Conservation (phyloP, 1,284 basidiomycete species). For the Ceratobasidium sp. region DNA sequence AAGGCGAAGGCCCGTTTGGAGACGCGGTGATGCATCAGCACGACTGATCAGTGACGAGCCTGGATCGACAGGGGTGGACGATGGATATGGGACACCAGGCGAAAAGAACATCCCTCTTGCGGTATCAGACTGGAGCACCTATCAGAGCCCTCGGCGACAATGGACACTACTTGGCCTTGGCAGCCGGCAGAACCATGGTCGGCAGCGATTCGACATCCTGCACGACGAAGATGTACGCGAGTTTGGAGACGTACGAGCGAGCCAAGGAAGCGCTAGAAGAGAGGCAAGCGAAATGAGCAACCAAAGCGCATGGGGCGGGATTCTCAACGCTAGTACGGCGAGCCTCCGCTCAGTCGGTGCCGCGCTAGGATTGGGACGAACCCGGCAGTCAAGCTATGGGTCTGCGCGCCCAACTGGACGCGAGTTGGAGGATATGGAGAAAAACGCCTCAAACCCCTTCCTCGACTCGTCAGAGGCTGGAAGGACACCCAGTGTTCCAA, state of each 20-base stretch:
- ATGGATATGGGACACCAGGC: constrained; percentile 54
- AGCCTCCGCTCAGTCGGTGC: constrained; percentile 31
- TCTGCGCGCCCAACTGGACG: constrained; percentile 1
- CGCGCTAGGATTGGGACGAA: constrained; percentile 23
- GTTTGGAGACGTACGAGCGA: constrained; percentile 37
- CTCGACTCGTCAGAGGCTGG: constrained; percentile 6
- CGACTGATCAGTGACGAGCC: constrained; percentile 58
- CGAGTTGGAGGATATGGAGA: constrained; percentile 19
- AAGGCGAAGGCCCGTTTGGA: constrained; percentile 50
- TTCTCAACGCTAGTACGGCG: constrained; percentile 27
- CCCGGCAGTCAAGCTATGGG: constrained; percentile 35
- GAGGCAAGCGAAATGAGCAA: constrained; percentile 14
- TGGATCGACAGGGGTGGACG: constrained; percentile 53
- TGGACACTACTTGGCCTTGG: constrained; percentile 41
- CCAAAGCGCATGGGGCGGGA: constrained; percentile 18
- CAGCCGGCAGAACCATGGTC: constrained; percentile 11
- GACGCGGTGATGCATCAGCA: constrained; percentile 42
- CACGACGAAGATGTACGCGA: constrained; percentile 43
- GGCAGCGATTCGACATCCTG: constrained; percentile 44
- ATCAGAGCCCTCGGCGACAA: constrained; percentile 43
- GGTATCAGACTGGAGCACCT: constrained; percentile 47
- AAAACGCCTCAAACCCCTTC: constrained; percentile 33
- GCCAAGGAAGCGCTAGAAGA: neutral
- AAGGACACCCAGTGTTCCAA: neutral
- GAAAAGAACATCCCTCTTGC: constrained; percentile 51